Evolutionary conservation across 441 rosid genomes (phyloP), one percentile per base, ranked within the genome.

Genomic region (Pelargonium fulgidum): DNA sequence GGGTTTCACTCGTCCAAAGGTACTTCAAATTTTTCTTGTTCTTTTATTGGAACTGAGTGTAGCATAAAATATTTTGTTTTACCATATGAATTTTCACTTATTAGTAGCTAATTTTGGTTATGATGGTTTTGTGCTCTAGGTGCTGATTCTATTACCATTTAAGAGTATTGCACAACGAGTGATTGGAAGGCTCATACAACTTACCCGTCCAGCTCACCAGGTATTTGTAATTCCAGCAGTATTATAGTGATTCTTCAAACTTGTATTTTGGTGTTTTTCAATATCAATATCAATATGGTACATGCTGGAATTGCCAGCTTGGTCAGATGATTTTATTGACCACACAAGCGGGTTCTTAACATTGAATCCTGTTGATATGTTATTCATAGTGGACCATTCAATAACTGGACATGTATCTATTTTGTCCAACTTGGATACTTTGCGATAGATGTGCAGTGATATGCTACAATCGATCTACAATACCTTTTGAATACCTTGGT

Each of bases 1-100:
- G 64, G 99, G 99, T 64, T 93, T 91, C 78, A 91, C 99, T 69
- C 99, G 97, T 81, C 92, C 99, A 13, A 93, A 93, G 99, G 99
- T 91, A 78, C 67, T 26, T 16, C 68, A 12, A n/a, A 67, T 54
- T 76, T 54, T 42, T 10, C 47, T 62, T 13, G 41, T 12, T 62
- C 9, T n/a, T 13, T 48, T 50, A n/a, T 14, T 50, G 58, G n/a
- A 50, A 50, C 7, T 50, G 17, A 3, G n/a, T 8, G 52, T 47
- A 47, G 17, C 65, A 26, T 62, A 7, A 20, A 56, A 56, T 12
- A 26, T 1, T 62, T 26, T 26, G 16, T 24, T 62, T 24, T 29
- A 13, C 65, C 41, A 12, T 29, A 29, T 29, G 36, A 19, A 61
- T 61, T 61, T 61, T 29, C 13, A 19, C 65, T 24, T 62, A 26